Percentiles rank a stretch among this genome's conserved stretches.
phyloP scores from a whole-genome alignment of 2,329 filamentous ascomycete species.

The Cercospora zeina region DNA sequence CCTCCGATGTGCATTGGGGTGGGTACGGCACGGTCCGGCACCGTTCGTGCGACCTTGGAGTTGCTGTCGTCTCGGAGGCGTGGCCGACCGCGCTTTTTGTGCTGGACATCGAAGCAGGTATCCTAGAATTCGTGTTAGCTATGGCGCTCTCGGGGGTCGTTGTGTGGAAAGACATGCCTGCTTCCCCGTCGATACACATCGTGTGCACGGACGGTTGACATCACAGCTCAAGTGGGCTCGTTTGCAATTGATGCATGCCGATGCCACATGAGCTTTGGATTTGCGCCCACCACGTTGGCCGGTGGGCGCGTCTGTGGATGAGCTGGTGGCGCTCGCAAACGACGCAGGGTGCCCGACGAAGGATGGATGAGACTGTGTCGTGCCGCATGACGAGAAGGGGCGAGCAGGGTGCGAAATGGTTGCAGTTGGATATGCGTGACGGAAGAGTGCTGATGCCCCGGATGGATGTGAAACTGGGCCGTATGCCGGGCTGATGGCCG shows the following conservation, averaged over 20 bases:
- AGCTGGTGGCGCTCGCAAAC: constrained; percentile 10
- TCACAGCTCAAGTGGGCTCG: constrained; percentile 71
- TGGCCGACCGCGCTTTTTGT: constrained; percentile 80
- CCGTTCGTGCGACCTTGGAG: constrained; percentile 31
- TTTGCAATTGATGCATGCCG: constrained; percentile 83
- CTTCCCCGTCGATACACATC: constrained; percentile 76
- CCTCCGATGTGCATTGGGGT: constrained; percentile 28
- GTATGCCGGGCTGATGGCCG: constrained; percentile 15
- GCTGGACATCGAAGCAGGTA: constrained; percentile 77
- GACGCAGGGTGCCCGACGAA: constrained; percentile 1
- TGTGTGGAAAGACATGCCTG: constrained; percentile 47
- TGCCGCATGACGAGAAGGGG: background rate
- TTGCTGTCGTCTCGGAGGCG: constrained; percentile 67
- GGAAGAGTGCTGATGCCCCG: background rate
- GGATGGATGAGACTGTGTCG: constrained; percentile 21
- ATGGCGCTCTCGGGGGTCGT: background rate
- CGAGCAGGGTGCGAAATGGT: background rate
- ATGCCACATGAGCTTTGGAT: constrained; percentile 69
- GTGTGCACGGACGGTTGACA: constrained; percentile 72
- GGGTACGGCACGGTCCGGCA: constrained; percentile 21
- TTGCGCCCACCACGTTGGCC: constrained; percentile 31
- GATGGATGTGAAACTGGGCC: constrained; percentile 19
- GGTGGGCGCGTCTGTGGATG: constrained; percentile 14
- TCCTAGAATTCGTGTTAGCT: constrained; percentile 54
- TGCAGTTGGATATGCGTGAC: background rate